Conservation (phyloP, 176 grass and related monocot species). For the Elymus sibiricus region DNA sequence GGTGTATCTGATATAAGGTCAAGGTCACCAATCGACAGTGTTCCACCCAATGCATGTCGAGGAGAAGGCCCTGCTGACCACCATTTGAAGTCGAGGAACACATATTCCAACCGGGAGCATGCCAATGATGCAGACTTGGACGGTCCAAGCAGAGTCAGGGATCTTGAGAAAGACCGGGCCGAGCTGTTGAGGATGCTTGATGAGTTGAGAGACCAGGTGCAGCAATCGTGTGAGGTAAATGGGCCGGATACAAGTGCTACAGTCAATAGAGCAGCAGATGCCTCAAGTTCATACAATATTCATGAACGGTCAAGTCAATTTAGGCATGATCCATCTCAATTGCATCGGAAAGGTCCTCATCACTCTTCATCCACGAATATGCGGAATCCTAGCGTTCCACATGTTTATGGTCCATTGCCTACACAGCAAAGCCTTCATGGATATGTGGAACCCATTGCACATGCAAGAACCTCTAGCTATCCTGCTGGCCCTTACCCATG, state of each 20-base stretch:
- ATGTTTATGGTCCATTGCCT: slow-evolving; percentile 50
- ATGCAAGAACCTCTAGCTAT: slow-evolving; percentile 32
- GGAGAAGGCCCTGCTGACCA: slow-evolving; percentile 41
- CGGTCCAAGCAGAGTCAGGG: slow-evolving; percentile 65
- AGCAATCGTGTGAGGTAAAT: slow-evolving; percentile 60
- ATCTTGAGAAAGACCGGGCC: slow-evolving; percentile 73
- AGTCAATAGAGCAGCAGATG: slow-evolving; percentile 21
- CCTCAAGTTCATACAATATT: slow-evolving; percentile 35
- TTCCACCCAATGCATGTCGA: slow-evolving; percentile 16
- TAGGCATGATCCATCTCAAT: slow-evolving; percentile 39
- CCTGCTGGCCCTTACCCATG: slow-evolving; percentile 37
- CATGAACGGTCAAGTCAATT: slow-evolving; percentile 33
- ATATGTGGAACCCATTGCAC: slow-evolving; percentile 43
- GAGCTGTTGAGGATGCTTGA: slow-evolving; percentile 80
- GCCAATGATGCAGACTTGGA: slow-evolving; percentile 26
- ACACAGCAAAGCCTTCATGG: slow-evolving; percentile 32
- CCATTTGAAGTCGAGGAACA: slow-evolving; percentile 26
- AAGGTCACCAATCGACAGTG: not conserved
- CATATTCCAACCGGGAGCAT: slow-evolving; percentile 28
- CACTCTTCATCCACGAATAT: slow-evolving; percentile 31
- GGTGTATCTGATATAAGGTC: slow-evolving; percentile 34
- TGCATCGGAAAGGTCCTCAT: slow-evolving; percentile 34
- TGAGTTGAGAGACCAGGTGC: slow-evolving; percentile 89
- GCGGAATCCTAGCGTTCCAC: slow-evolving; percentile 34
- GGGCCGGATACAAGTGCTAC: slow-evolving; percentile 35